These are phyloP conservation scores for Wallacemonas sp. DNA, from an alignment of 208 protist species.

Conservation along the genomic window DNA sequence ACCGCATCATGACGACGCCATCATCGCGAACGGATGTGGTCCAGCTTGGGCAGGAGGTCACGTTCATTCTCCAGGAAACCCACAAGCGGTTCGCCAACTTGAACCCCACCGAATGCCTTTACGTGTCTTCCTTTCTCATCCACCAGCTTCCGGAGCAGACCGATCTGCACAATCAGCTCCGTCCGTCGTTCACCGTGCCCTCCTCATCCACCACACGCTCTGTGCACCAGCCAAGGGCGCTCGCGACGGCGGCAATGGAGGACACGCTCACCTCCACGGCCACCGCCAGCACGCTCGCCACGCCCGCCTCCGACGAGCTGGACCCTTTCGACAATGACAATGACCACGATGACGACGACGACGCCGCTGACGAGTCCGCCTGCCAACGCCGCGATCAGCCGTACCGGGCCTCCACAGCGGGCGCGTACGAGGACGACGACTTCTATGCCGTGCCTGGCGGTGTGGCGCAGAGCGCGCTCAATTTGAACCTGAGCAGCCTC, in stretches of 20 bases:
- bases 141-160: constrained; percentile 9
- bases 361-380: no score
- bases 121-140: constrained; percentile 11
- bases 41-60: constrained; percentile 17
- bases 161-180: background rate
- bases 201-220: background rate
- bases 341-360: background rate
- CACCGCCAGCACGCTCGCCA: background rate
- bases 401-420: no score
- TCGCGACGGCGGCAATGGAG: background rate
- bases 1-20: no score
- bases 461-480: no score
- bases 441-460: no score
- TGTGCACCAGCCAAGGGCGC: background rate
- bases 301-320: background rate
- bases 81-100: constrained; percentile 18
- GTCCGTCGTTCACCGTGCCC: background rate
- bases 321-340: background rate
- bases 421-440: no score
- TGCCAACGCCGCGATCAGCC: no score
- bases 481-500: background rate
- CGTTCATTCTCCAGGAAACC: constrained; percentile 12
- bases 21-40: constrained; percentile 7
- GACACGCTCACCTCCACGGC: background rate
- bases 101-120: constrained; percentile 9